Evolutionary conservation across 768 basidiomycete species (phyloP).

Genomic region (Exidia glandulosa): DNA sequence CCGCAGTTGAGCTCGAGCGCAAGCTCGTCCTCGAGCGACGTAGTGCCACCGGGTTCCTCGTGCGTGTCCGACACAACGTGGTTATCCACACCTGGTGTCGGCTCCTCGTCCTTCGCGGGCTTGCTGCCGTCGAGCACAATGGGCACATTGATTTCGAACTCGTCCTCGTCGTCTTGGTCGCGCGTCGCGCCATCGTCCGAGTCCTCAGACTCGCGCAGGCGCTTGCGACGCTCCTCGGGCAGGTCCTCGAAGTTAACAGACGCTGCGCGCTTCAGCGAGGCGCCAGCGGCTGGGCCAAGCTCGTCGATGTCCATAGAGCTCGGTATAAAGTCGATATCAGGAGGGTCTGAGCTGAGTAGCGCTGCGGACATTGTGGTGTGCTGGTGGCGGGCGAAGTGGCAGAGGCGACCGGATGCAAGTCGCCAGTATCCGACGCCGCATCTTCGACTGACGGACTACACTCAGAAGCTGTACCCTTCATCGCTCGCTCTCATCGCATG

Average conservation of each 20-base stretch:
- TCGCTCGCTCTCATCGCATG: too few relatives aligned
- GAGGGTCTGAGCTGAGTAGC: background rate
- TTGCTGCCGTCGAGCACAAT: background rate
- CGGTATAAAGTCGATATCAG: background rate
- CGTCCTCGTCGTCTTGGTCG: background rate
- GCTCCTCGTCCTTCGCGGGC: background rate
- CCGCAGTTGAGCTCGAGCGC: slow-evolving; percentile 74
- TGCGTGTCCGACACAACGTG: background rate
- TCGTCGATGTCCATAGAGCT: background rate
- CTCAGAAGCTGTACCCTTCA: too few relatives aligned
- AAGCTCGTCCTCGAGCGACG: slow-evolving; percentile 45
- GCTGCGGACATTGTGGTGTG: background rate
- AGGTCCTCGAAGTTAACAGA: background rate
- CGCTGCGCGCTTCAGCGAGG: background rate
- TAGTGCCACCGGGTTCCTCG: background rate
- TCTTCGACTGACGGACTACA: background rate
- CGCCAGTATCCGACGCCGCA: background rate
- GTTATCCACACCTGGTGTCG: background rate
- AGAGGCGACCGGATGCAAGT: background rate
- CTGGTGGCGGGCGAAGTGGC: background rate
- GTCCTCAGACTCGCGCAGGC: background rate
- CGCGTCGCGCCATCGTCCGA: background rate
- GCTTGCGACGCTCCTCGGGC: background rate
- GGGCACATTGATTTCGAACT: background rate
- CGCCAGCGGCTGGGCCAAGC: background rate